Evolutionary conservation across 2,329 filamentous ascomycete genomes (phyloP), one percentile per base, ranked within the genome.

Genomic region (Aspergillus aculeatinus): DNA sequence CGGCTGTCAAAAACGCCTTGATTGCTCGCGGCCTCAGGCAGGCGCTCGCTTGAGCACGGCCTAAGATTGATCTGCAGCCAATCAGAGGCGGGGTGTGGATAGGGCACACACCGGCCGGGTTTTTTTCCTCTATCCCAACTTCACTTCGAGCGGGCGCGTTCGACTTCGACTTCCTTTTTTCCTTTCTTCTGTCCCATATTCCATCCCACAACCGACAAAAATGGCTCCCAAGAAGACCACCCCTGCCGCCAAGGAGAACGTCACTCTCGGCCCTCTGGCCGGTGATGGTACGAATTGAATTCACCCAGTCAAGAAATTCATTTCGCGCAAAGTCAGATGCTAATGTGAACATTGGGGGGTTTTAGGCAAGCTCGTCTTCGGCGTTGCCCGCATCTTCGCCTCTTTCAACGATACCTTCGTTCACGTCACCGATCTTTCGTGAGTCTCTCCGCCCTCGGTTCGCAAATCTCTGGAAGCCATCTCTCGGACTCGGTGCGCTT

Each of bases 381-480:
- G 93, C 81, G 93, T 96, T 83, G 93, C 93, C 80, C 91, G 93
- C 81, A 97, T 97, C 86, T 95, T 97, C 83, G 93, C 93, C 76
- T 96, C 91, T 69, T 92, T 92, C 87, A 92, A 92, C 84, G 90
- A 92, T 77, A 92, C 89, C 79, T 92, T 92, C 85, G 95, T 99
- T 80, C 95, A 99, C 85, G 92, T 99, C 80, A 99, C 95, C 85
- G 95, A 98, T 96, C 92, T 99, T 81, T 89, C 85, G 89, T 92
- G 82, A 80, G 87, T 79, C 56, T 55, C 62, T 48, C 23, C 10
- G 48, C 31, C 14, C 63, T 10, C 21, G 23, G 21, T 29, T 35
- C 14, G 39, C 9, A 9, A 23, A 19, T 25, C 25, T 10, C 14
- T 5, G 29, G 19, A 19, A 19, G 14, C 29, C 27, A n/a, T 23